Evolutionary conservation across 2,329 filamentous ascomycete genomes (phyloP).

Genomic region (Mycosphaerella sp.): DNA sequence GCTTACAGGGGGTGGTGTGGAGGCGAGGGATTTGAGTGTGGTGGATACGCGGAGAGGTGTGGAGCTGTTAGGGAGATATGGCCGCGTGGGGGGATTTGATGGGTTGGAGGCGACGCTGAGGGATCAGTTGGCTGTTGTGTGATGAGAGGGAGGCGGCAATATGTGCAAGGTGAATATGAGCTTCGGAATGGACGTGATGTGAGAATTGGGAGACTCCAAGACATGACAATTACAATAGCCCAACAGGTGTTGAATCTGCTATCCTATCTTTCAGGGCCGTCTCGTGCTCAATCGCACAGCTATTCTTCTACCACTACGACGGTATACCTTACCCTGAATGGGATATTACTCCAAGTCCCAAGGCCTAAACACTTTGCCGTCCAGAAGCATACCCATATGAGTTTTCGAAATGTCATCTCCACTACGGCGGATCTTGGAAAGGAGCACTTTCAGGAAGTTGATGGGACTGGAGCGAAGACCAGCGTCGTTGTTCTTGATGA

Average conservation of each 20-base stretch:
- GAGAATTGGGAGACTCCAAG: too few relatives aligned
- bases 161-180: neutral
- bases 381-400: conserved; percentile 26
- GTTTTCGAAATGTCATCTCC: conserved; percentile 26
- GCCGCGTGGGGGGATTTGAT: neutral
- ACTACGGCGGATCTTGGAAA: conserved; percentile 22
- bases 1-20: too few relatives aligned
- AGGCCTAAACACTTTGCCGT: neutral
- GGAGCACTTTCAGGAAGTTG: conserved; percentile 22
- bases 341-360: neutral
- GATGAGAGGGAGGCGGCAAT: neutral
- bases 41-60: conserved; percentile 1
- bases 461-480: conserved; percentile 23
- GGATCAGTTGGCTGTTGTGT: neutral
- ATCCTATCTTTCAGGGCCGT: neutral
- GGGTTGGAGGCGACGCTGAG: neutral
- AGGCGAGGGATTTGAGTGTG: neutral
- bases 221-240: too few relatives aligned
- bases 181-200: neutral
- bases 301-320: neutral
- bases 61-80: conserved; percentile 2
- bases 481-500: conserved; percentile 17
- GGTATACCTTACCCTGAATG: neutral
- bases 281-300: neutral
- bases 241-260: too few relatives aligned